Percentiles rank a stretch among this genome's conserved stretches.
phyloP scores from a whole-genome alignment of 352 stramenopile genomes.

The Phytopythium montanum region DNA sequence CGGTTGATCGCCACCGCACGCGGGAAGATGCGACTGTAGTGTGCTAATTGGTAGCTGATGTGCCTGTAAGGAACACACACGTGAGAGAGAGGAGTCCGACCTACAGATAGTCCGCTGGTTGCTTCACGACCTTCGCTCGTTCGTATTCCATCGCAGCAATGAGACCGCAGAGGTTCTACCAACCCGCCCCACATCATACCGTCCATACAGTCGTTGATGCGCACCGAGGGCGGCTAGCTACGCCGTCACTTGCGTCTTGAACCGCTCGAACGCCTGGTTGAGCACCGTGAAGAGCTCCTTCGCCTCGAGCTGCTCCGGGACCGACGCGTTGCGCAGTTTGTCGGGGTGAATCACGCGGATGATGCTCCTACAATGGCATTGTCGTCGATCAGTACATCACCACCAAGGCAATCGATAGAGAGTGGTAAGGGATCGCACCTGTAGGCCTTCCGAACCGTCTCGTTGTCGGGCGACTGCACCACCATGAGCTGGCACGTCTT shows the following conservation, averaged over 20 bases:
- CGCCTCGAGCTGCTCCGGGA: slow-evolving; percentile 79
- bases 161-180: background rate
- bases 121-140: background rate
- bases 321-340: slow-evolving; percentile 71
- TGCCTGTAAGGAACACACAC: background rate
- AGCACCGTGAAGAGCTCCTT: slow-evolving; percentile 87
- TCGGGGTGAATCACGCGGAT: slow-evolving; percentile 86
- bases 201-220: background rate
- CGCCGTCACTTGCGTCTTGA: slow-evolving; percentile 51
- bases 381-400: background rate
- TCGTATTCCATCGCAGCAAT: background rate
- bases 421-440: slow-evolving; percentile 23
- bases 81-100: background rate
- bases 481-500: slow-evolving; percentile 75
- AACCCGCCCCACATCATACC: background rate
- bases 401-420: slow-evolving; percentile 1
- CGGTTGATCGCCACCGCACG: slow-evolving; percentile 38
- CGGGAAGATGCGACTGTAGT: slow-evolving; percentile 11
- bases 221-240: slow-evolving; percentile 7
- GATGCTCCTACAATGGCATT: slow-evolving; percentile 49
- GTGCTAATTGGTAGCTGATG: background rate
- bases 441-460: slow-evolving; percentile 83
- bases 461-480: slow-evolving; percentile 73
- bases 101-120: background rate
- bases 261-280: slow-evolving; percentile 87